phyloP scores from a whole-genome alignment of 306 rosid genomes.

The Abrus precatorius region DNA sequence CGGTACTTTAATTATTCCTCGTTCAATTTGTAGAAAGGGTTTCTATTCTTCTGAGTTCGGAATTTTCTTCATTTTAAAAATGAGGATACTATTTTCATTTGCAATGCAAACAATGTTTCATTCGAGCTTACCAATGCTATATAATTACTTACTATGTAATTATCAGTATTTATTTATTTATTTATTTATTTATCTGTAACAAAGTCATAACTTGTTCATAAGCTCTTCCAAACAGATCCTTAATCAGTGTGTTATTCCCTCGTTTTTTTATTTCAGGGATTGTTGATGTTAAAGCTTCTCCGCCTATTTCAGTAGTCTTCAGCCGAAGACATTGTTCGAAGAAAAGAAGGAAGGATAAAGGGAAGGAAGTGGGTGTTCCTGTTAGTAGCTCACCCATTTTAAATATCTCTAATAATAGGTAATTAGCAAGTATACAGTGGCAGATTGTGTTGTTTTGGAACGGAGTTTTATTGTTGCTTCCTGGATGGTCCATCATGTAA shows the following conservation, averaged over 20 bases:
- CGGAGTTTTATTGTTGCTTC: background rate
- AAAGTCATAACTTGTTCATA: too few relatives aligned
- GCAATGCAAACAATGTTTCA: background rate
- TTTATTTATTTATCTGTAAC: background rate
- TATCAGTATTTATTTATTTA: background rate
- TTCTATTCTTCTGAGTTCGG: background rate
- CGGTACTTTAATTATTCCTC: slow-evolving; percentile 25
- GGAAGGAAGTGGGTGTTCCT: slow-evolving; percentile 50
- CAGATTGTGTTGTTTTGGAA: slow-evolving; percentile 15
- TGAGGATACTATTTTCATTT: background rate
- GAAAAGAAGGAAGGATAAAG: slow-evolving; percentile 57
- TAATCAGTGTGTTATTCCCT: background rate
- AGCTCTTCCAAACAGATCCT: background rate
- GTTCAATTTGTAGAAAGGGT: background rate
- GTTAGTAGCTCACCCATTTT: slow-evolving; percentile 45
- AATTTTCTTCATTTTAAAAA: slow-evolving; percentile 1
- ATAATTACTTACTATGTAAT: background rate
- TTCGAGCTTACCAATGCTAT: background rate
- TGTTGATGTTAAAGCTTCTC: slow-evolving; percentile 48
- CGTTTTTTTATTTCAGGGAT: slow-evolving; percentile 40
- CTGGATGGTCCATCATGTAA: background rate
- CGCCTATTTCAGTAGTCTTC: slow-evolving; percentile 56
- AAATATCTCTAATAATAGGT: slow-evolving; percentile 48
- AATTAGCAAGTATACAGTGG: slow-evolving; percentile 41
- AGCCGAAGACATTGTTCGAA: slow-evolving; percentile 47